Evolutionary conservation across 1,284 basidiomycete genomes (phyloP), one percentile per base, ranked within the genome.

Genomic region (Malassezia furfur): DNA sequence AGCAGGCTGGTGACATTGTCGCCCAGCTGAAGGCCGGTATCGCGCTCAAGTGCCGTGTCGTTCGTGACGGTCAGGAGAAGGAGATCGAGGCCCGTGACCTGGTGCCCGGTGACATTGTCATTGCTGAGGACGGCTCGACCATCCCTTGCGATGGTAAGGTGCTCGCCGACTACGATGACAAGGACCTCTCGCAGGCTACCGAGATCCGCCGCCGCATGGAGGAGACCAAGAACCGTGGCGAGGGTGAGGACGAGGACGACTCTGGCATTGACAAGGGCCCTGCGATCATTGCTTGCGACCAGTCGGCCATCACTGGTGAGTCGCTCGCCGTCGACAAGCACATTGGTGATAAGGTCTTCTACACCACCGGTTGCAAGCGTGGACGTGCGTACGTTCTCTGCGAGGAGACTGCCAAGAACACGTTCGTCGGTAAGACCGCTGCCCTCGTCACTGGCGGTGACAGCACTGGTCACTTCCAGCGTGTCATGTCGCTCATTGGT

Each of bases 21-120:
- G 78, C 78, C 41, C 76, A 81, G 66, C 79, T 81, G 62, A 81
- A 81, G 72, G 79, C 79, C 35, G 80, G 79, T 61, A 81, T 81
- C 57, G 79, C 80, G 5, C 72, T 81, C 54, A 78, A 78, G 54
- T 69, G 78, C 22, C 71, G 62, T 21, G 79, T 79, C 37, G 68
- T 81, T 25, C 77, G 80, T 37, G 76, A 78, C 60, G 69, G 70
- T 53, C 65, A 77, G 36, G 80, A 81, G 64, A 62, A 72, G 54
- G 78, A 80, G 54, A 78, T 81, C 54, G 79, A 79, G 60, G 80
- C 80, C 30, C 75, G 80, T 53, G 80, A 81, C 15, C 62, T 81
- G 9, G 80, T 81, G n/a, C 78, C 79, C 19, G 80, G 80, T 53
- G 80, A 81, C 66, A 79, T 81, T 60, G 75, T 77, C 58, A 52